Evolutionary conservation across 2,329 filamentous ascomycete species (phyloP).

Genomic region (Gaeumannomyces tritici): DNA sequence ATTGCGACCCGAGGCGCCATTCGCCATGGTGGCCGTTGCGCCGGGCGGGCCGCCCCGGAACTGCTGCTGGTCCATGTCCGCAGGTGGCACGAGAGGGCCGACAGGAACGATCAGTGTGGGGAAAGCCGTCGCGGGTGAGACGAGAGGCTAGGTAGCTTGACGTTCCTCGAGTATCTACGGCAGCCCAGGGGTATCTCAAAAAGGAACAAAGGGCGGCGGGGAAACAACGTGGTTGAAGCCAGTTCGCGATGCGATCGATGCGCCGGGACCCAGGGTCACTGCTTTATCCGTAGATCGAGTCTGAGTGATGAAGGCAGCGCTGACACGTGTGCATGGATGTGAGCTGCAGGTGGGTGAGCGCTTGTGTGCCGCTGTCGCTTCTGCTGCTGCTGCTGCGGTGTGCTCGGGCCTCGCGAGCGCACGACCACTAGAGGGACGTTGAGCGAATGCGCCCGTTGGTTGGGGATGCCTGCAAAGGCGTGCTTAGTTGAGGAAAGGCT

Average conservation of each 20-base stretch:
- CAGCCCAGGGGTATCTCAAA: background rate
- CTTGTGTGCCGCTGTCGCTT: no score
- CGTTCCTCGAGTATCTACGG: background rate
- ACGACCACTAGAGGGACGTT: background rate
- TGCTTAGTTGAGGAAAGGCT: background rate
- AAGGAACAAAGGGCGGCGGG: background rate
- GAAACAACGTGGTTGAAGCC: background rate
- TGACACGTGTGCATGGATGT: background rate
- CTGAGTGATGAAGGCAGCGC: background rate
- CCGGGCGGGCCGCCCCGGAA: background rate
- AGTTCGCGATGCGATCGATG: no score
- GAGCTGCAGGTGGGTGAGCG: no score
- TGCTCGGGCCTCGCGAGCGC: background rate
- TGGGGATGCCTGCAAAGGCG: background rate
- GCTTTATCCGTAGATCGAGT: background rate
- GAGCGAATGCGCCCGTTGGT: background rate
- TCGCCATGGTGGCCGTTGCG: background rate
- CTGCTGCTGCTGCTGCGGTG: no score
- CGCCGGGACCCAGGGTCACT: no score
- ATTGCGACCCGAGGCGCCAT: background rate
- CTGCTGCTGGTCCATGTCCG: background rate
- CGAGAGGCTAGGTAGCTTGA: background rate
- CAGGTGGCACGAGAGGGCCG: background rate
- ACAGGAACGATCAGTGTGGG: background rate
- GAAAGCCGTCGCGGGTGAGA: background rate